phyloP scores from a whole-genome alignment of 805 yeast species.

The Brettanomyces nanus region DNA sequence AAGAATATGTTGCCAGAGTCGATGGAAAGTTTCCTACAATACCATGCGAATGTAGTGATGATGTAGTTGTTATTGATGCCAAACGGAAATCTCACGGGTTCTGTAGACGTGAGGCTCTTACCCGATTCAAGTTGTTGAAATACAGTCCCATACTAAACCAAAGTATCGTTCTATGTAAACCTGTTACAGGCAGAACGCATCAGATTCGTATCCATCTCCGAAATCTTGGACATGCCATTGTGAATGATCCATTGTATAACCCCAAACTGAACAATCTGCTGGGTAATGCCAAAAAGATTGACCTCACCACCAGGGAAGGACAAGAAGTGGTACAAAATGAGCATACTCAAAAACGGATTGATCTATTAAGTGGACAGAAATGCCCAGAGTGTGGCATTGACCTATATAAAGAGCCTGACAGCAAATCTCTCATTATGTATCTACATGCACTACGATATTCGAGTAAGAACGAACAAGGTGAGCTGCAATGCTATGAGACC shows the following conservation, averaged over 20 bases:
- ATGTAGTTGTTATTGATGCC: conserved; percentile 26
- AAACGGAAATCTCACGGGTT: conserved; percentile 22
- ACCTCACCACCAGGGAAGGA: not conserved
- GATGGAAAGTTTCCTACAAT: conserved; percentile 32
- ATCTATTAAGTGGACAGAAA: conserved; percentile 6
- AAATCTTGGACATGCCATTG: conserved; percentile 32
- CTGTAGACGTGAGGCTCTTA: conserved; percentile 14
- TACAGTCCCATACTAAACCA: conserved; percentile 25
- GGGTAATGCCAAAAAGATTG: not conserved
- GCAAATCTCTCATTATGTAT: conserved; percentile 30
- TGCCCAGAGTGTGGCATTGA: conserved; percentile 30
- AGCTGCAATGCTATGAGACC: conserved; percentile 31
- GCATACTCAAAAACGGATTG: conserved; percentile 4
- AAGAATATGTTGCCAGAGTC: conserved; percentile 40
- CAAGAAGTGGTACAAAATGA: conserved; percentile 2
- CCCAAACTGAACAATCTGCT: not conserved
- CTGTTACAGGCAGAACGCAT: conserved; percentile 48
- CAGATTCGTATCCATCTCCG: conserved; percentile 50
- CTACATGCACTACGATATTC: conserved; percentile 40
- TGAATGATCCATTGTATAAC: conserved; percentile 28
- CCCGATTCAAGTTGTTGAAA: conserved; percentile 17
- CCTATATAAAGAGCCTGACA: conserved; percentile 25
- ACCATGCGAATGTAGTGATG: conserved; percentile 27
- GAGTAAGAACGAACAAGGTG: conserved; percentile 16
- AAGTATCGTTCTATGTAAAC: conserved; percentile 40